Percentiles rank a stretch among this genome's conserved stretches.
phyloP scores from a whole-genome alignment of 2,329 filamentous ascomycete genomes.

The Beauveria pseudobassiana region DNA sequence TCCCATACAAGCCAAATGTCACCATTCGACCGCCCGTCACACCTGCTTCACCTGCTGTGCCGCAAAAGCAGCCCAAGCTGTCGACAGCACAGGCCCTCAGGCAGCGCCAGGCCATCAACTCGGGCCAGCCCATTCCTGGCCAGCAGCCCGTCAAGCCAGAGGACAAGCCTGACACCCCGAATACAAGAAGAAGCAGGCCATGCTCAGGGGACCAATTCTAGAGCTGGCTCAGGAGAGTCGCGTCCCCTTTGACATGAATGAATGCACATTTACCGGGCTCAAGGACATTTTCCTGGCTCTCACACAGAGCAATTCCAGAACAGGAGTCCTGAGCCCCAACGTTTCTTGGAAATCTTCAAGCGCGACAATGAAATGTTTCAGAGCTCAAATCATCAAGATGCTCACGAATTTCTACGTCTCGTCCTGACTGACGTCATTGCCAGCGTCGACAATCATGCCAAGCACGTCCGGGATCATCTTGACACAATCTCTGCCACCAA shows the following conservation, averaged over 20 bases:
- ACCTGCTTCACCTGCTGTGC: slow-evolving; percentile 33
- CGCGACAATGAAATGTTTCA: slow-evolving; percentile 96
- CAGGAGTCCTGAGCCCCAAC: slow-evolving; percentile 83
- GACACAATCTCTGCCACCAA: slow-evolving; percentile 29
- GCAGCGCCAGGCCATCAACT: slow-evolving; percentile 46
- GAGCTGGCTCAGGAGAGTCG: slow-evolving; percentile 78
- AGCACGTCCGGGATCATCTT: slow-evolving; percentile 48
- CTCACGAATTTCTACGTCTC: slow-evolving; percentile 92
- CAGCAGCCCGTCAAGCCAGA: slow-evolving; percentile 61
- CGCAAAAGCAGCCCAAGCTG: slow-evolving; percentile 42
- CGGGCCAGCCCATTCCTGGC: slow-evolving; percentile 46
- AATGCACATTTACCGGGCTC: slow-evolving; percentile 87
- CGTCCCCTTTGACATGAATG: slow-evolving; percentile 79
- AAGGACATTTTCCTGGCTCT: slow-evolving; percentile 95
- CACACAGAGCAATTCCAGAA: slow-evolving; percentile 71
- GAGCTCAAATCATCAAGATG: slow-evolving; percentile 95
- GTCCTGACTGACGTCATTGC: slow-evolving; percentile 93
- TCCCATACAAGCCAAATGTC: slow-evolving; percentile 48
- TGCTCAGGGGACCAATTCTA: slow-evolving; percentile 79
- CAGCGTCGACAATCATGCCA: slow-evolving; percentile 84
- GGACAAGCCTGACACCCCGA: slow-evolving; percentile 89
- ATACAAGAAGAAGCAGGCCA: slow-evolving; percentile 94
- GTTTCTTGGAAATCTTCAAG: slow-evolving; percentile 89
- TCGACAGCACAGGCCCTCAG: slow-evolving; percentile 48
- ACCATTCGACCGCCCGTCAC: slow-evolving; percentile 50